These are phyloP conservation scores for Penicillium odoratum DNA, from an alignment of 495 filamentous ascomycete genomes.

Conservation along the genomic window DNA sequence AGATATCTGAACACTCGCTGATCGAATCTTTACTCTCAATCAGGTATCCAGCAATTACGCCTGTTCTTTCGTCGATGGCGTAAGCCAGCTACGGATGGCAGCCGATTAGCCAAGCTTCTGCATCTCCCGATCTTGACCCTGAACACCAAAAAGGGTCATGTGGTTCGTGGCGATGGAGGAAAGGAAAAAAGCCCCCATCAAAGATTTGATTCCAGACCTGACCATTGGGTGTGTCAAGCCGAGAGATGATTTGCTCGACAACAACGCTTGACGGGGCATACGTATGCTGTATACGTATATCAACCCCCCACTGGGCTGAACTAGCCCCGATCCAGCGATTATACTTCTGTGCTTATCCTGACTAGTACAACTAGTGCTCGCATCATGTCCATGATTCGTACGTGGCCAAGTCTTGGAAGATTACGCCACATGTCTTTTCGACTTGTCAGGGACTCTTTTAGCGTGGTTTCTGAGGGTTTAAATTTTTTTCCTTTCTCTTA, in stretches of 20 bases:
- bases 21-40: background rate
- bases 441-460: constrained; percentile 21
- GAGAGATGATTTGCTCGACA: constrained; percentile 23
- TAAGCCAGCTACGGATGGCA: constrained; percentile 8
- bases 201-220: constrained; percentile 7
- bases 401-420: constrained; percentile 11
- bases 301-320: constrained; percentile 10
- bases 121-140: constrained; percentile 15
- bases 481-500: background rate
- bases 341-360: constrained; percentile 14
- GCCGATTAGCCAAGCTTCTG: constrained; percentile 27
- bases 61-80: background rate
- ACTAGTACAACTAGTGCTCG: constrained; percentile 14
- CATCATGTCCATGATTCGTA: constrained; percentile 21
- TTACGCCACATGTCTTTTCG: constrained; percentile 26
- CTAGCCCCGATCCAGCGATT: constrained; percentile 19
- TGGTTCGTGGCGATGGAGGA: constrained; percentile 1
- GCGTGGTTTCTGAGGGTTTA: background rate
- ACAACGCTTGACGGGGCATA: constrained; percentile 20
- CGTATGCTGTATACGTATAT: constrained; percentile 34
- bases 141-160: background rate
- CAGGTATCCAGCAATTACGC: background rate
- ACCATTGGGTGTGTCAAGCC: constrained; percentile 19
- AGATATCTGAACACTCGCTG: background rate
- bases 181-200: background rate